phyloP scores from a whole-genome alignment of 441 rosid genomes.

The Adansonia madagascariensis region DNA sequence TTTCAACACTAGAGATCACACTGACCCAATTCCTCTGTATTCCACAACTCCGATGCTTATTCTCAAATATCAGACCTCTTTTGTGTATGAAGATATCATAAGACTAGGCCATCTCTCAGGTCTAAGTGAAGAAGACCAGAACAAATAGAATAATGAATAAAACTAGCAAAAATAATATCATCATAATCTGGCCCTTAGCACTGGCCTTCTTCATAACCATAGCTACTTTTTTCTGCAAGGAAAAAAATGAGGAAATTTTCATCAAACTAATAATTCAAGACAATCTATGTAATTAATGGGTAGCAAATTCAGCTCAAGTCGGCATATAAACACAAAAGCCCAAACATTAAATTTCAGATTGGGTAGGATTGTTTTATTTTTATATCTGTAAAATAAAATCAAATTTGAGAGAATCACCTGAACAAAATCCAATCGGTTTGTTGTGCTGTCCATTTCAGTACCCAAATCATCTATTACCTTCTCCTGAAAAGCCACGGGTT shows the following conservation, averaged over 20 bases:
- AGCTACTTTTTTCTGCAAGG: slow-evolving; percentile 88
- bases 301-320: background rate
- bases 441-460: slow-evolving; percentile 88
- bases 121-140: slow-evolving; percentile 83
- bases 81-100: background rate
- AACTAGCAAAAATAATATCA: slow-evolving; percentile 80
- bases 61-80: background rate
- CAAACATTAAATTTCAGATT: background rate
- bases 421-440: slow-evolving; percentile 94
- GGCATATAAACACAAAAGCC: background rate
- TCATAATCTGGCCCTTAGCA: slow-evolving; percentile 90
- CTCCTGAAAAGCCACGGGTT: slow-evolving; percentile 57
- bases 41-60: background rate
- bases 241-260: slow-evolving; percentile 10
- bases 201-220: slow-evolving; percentile 99
- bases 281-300: background rate
- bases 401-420: slow-evolving; percentile 57
- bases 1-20: slow-evolving; percentile 5
- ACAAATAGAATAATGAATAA: slow-evolving; percentile 88
- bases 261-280: slow-evolving; percentile 16
- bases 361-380: background rate
- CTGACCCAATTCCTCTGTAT: background rate
- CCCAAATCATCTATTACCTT: slow-evolving; percentile 81
- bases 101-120: slow-evolving; percentile 7
- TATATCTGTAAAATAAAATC: background rate